Percentiles rank a stretch among this genome's conserved stretches.
Conservation (phyloP, 2,329 filamentous ascomycete genomes). For the Arachnopeziza araneosa region DNA sequence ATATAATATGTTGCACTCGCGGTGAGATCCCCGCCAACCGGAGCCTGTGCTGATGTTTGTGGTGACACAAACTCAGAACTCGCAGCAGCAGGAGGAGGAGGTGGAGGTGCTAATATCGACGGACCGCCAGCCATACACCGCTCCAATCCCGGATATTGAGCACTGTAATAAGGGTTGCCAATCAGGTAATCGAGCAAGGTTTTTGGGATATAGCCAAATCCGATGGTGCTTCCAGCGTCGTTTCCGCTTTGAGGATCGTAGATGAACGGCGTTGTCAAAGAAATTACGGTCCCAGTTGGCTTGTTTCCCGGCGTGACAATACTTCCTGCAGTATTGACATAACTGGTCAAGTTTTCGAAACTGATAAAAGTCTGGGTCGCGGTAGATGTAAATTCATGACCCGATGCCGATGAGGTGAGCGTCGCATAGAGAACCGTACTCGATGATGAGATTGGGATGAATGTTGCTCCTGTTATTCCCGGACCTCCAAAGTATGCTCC, state of each 20-base stretch:
- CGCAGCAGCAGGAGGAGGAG: too few species aligned
- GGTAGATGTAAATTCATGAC: too few species aligned
- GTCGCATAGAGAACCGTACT: too few species aligned
- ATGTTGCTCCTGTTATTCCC: background rate
- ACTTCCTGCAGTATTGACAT: background rate
- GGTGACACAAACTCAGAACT: too few species aligned
- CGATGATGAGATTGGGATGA: background rate
- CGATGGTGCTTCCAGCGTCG: constrained; percentile 1
- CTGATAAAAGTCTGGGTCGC: background rate
- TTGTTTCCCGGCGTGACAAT: background rate
- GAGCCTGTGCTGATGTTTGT: background rate
- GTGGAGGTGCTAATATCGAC: constrained; percentile 2
- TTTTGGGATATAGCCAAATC: constrained; percentile 16
- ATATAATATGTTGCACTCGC: background rate
- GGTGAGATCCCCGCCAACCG: background rate
- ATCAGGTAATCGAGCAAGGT: constrained; percentile 13
- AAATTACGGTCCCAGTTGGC: constrained; percentile 6
- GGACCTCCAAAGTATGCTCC: constrained; percentile 14
- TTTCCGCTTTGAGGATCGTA: constrained; percentile 9
- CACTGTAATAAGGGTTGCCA: constrained; percentile 6
- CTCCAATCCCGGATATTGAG: constrained; percentile 11
- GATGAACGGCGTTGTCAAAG: constrained; percentile 18
- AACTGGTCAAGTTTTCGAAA: background rate
- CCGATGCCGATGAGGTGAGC: too few species aligned
- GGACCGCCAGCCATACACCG: constrained; percentile 15